phyloP scores from a whole-genome alignment of 2,329 filamentous ascomycete genomes.

The Eutypella sp. region DNA sequence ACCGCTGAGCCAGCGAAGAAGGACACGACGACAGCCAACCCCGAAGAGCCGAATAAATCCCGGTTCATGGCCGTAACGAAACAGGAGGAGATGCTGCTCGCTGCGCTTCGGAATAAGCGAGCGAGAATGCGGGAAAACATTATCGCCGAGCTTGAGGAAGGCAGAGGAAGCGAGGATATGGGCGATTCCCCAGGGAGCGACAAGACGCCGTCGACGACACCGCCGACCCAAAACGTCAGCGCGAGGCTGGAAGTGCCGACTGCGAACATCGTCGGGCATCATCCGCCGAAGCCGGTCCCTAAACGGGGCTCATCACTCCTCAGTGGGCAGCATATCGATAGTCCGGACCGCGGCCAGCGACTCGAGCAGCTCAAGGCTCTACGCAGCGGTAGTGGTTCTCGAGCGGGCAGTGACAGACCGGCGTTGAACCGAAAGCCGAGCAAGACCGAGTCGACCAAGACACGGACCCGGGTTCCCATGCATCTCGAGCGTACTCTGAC shows the following conservation, averaged over 20 bases:
- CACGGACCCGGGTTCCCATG: slow-evolving; percentile 17
- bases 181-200: slow-evolving; percentile 2
- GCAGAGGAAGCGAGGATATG: slow-evolving; percentile 6
- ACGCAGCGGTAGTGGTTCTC: background rate
- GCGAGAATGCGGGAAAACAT: slow-evolving; percentile 48
- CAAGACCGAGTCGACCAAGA: too few relatives aligned
- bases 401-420: background rate
- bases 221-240: background rate
- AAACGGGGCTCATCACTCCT: background rate
- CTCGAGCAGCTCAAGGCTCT: background rate
- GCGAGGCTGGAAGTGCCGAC: background rate
- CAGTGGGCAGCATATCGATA: background rate
- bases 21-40: slow-evolving; percentile 15
- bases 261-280: background rate
- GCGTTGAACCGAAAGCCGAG: too few relatives aligned
- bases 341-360: background rate
- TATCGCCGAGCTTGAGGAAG: slow-evolving; percentile 35
- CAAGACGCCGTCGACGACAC: background rate
- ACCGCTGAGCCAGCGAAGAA: slow-evolving; percentile 32
- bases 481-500: background rate
- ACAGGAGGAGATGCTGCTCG: slow-evolving; percentile 54
- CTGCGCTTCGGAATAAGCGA: slow-evolving; percentile 52
- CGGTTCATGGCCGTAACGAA: slow-evolving; percentile 54
- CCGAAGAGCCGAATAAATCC: slow-evolving; percentile 26
- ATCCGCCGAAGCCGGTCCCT: background rate